These are phyloP conservation scores for Plasmodium billcollinsi DNA, from an alignment of 169 alveolate species.

Conservation along the genomic window DNA sequence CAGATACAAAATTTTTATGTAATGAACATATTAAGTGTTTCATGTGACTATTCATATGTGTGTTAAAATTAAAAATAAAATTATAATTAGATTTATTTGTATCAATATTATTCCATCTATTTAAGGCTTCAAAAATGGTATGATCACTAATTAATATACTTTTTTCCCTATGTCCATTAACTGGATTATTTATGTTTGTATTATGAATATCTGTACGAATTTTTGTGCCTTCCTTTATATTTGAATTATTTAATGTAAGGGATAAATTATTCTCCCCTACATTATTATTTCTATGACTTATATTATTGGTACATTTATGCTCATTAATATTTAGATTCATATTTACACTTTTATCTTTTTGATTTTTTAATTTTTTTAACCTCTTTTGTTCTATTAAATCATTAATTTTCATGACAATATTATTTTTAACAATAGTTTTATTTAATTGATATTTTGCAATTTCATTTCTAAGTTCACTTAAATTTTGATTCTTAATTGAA, in stretches of 20 bases:
- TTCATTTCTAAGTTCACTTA: slow-evolving; percentile 79
- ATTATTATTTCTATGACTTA: neutral
- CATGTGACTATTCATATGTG: slow-evolving; percentile 16
- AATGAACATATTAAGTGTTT: slow-evolving; percentile 23
- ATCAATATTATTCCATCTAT: slow-evolving; percentile 60
- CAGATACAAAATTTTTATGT: slow-evolving; percentile 21
- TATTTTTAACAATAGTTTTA: slow-evolving; percentile 76
- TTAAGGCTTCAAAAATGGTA: slow-evolving; percentile 71
- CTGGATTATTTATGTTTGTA: slow-evolving; percentile 1
- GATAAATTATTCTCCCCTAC: neutral
- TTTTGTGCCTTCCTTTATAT: neutral
- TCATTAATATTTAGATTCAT: neutral
- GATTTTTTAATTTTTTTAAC: slow-evolving; percentile 25
- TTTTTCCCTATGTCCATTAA: slow-evolving; percentile 8
- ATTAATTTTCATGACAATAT: slow-evolving; percentile 69
- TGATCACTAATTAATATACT: slow-evolving; percentile 66
- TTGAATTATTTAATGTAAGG: neutral
- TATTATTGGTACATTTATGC: neutral
- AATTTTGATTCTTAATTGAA: slow-evolving; percentile 82
- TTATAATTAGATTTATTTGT: neutral
- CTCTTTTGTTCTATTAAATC: slow-evolving; percentile 64
- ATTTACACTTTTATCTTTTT: neutral
- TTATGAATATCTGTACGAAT: no score
- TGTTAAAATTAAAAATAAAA: slow-evolving; percentile 16
- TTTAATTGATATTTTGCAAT: slow-evolving; percentile 80